phyloP scores from a whole-genome alignment of 257 asterid genomes.

The Apocynum venetum region DNA sequence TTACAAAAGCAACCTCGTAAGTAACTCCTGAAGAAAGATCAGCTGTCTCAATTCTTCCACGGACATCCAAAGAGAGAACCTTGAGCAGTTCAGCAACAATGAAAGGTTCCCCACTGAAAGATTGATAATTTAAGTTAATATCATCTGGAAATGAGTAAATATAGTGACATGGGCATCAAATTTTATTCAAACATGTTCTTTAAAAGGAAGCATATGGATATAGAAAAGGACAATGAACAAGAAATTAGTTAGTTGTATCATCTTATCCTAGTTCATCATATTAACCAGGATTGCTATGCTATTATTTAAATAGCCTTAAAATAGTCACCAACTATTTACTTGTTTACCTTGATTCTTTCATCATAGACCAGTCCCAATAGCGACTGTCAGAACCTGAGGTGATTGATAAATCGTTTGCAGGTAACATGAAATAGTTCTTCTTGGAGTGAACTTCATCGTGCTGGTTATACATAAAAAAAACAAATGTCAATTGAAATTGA shows the following conservation, averaged over 20 bases:
- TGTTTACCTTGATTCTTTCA: conserved; percentile 6
- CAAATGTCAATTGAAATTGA: background rate
- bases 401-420: conserved; percentile 5
- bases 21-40: conserved; percentile 6
- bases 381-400: background rate
- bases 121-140: background rate
- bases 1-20: conserved; percentile 9
- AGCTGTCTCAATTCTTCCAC: conserved; percentile 3
- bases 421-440: conserved; percentile 1
- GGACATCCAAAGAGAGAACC: background rate
- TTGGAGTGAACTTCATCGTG: background rate
- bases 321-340: background rate
- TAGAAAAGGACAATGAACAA: no score
- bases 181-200: background rate
- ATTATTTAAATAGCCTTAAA: background rate
- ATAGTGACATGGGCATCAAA: background rate
- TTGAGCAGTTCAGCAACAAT: conserved; percentile 8
- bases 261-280: no score
- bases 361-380: background rate
- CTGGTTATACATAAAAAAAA: background rate
- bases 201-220: no score
- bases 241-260: no score
- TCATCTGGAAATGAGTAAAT: background rate
- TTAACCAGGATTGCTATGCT: no score
- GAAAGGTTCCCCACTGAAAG: conserved; percentile 2